Base-by-base conservation (phyloP, 306 rosid genomes). In the Senna siamea region DNA sequence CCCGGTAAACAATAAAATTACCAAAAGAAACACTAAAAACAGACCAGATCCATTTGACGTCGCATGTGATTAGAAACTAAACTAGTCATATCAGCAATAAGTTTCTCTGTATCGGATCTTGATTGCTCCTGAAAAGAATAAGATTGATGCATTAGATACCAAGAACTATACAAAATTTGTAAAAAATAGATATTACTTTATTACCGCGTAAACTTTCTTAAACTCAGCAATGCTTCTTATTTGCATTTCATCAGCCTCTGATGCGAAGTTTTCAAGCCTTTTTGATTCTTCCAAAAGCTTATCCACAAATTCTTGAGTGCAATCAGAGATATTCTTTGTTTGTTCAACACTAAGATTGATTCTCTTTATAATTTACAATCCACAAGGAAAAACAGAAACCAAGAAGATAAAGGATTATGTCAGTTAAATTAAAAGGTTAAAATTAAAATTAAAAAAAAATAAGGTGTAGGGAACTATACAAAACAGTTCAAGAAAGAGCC, bases 21-120 rank as follows among this genome's bases (percentile, higher is more conserved):
- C 1, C 0, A 13, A 57, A 60, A 48, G 14, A 53, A 40, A 34
- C 44, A 46, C 37, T 20, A n/a, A 77, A 74, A 66, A 72, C 87
- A 54, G 0, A 94, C 99, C 90, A 95, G 81, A 81, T 95, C 88
- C 73, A 80, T 87, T 78, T 92, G 98, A 47, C 92, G 96, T 46
- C 78, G 85, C 34, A 90, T 87, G 83, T 87, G 97, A 77, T 43
- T 53, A 2, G 96, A 72, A 68, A 92, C 86, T 78, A 95, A 80
- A 82, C 64, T 87, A 35, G 98, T 88, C 77, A 95, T 86, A 74
- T 90, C 89, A 50, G 96, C 88, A 17, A 95, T 87, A 58, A 95
- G 97, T 77, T 90, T 92, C 83, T 92, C 99, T 7, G 95, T 76
- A 58, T 95, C 96, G 8, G 79, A 87, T 83, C 81, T 95, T 22